phyloP scores from a whole-genome alignment of 495 filamentous ascomycete species.

The Aspergillus affinis region DNA sequence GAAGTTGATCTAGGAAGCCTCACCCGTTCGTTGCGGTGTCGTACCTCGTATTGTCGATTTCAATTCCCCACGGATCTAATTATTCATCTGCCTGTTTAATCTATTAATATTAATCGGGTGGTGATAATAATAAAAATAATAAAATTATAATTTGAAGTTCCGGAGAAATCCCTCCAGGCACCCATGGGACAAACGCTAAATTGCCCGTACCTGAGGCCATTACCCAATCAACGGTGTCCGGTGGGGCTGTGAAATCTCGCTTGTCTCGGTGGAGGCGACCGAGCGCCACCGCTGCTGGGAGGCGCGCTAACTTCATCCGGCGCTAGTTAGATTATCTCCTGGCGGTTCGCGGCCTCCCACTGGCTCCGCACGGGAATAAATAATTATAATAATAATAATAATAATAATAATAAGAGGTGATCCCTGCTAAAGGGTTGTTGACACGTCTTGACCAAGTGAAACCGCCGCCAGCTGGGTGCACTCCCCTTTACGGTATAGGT shows the following conservation, averaged over 20 bases:
- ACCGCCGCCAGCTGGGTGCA: not conserved
- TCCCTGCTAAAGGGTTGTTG: not conserved
- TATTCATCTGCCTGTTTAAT: not conserved
- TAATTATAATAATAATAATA: too few species aligned
- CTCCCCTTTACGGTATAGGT: too few species aligned
- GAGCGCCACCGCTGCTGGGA: slow-evolving; percentile 19
- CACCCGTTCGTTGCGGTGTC: too few species aligned
- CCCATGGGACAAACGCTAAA: slow-evolving; percentile 19
- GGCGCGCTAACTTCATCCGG: slow-evolving; percentile 7
- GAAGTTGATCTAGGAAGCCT: not conserved
- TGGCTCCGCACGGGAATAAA: too few species aligned
- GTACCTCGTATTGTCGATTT: not conserved
- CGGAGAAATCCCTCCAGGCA: slow-evolving; percentile 21
- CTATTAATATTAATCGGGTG: not conserved
- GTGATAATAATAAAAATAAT: slow-evolving; percentile 1
- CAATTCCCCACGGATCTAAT: not conserved
- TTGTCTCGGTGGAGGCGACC: slow-evolving; percentile 25
- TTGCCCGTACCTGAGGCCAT: slow-evolving; percentile 24
- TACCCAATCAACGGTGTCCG: slow-evolving; percentile 26
- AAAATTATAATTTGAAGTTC: slow-evolving; percentile 14
- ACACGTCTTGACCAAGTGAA: not conserved
- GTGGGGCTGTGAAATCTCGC: slow-evolving; percentile 29
- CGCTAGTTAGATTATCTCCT: slow-evolving; percentile 21
- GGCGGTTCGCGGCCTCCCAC: not conserved
- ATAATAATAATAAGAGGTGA: too few species aligned